Base-by-base conservation (phyloP, 768 basidiomycete species). In the Russula olivacea region DNA sequence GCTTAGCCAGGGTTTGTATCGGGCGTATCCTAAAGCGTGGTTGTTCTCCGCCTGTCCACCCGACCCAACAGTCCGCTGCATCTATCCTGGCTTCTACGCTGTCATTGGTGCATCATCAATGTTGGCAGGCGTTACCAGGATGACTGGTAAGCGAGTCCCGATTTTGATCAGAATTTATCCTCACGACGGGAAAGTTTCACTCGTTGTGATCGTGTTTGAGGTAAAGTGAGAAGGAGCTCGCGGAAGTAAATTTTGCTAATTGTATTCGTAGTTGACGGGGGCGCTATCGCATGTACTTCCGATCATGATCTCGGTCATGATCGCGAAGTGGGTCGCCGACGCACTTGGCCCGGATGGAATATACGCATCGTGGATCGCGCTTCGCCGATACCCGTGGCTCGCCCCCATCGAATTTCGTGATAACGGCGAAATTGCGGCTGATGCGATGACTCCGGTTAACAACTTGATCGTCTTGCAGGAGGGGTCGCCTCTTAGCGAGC, bases 241-340 rank as follows among this genome's bases (percentile, higher is more conserved):
- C 40, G n/a, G 53, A 34, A 43, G 25, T 19, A 53, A 4, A 6
- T 11, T 21, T 7, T 10, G n/a, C 38, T 55, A 3, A 49, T 49
- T 21, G 4, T 19, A 17, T 32, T n/a, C 11, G 17, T 43, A 88
- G 86, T 76, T 89, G n/a, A 89, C 88, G 23, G 88, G 88, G 15
- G 88, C 88, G 4, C 75, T 89, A 30, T 89, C 87, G 15, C 88
- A 89, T 74, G 88, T 89, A n/a, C 76, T 89, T 36, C 88, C 88
- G 17, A 88, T 89, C 71, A 89, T 89, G 88, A 83, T 89, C 51
- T 84, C 83, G 59, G 86, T 89, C 56, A 87, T 88, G 84, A 81
- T 83, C 21, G 78, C 86, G 9, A 89, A 89, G 75, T 89, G 84
- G 84, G 84, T 89, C 11, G 88, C 83, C 8, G 88, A 89, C 69